These are phyloP conservation scores for Sphaerulina populicola DNA, from an alignment of 2,329 filamentous ascomycete genomes.

Conservation along the genomic window DNA sequence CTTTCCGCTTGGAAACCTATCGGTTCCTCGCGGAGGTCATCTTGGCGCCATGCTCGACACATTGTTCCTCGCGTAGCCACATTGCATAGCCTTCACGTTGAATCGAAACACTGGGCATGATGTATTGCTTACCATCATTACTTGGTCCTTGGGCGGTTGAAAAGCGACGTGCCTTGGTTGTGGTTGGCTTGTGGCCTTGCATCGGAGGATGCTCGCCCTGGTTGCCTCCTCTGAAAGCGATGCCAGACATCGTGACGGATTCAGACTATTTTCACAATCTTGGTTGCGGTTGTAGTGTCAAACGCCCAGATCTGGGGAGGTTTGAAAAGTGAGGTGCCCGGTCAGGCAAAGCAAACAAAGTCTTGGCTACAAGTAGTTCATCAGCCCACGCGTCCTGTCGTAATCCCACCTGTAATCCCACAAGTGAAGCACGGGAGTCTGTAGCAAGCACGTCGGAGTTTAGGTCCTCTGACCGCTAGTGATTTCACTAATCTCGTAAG, in stretches of 20 bases:
- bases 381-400: not conserved
- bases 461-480: too few species aligned
- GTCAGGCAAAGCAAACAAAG: not conserved
- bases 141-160: constrained; percentile 17
- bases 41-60: not conserved
- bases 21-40: not conserved
- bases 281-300: not conserved
- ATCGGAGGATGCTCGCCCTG: constrained; percentile 5
- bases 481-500: too few species aligned
- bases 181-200: constrained; percentile 5
- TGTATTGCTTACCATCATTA: constrained; percentile 16
- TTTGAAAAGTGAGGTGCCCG: not conserved
- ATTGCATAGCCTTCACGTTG: constrained; percentile 6
- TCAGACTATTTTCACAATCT: not conserved
- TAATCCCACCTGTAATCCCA: not conserved
- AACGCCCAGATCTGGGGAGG: not conserved
- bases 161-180: constrained; percentile 14
- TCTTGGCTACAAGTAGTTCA: not conserved
- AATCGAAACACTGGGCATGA: not conserved
- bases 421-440: too few species aligned
- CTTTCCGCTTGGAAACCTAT: not conserved
- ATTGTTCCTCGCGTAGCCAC: not conserved
- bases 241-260: constrained; percentile 1
- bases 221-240: constrained; percentile 6
- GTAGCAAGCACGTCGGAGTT: too few species aligned